These are phyloP conservation scores for Dicorynia guianensis DNA, from an alignment of 306 rosid genomes.

Conservation along the genomic window DNA sequence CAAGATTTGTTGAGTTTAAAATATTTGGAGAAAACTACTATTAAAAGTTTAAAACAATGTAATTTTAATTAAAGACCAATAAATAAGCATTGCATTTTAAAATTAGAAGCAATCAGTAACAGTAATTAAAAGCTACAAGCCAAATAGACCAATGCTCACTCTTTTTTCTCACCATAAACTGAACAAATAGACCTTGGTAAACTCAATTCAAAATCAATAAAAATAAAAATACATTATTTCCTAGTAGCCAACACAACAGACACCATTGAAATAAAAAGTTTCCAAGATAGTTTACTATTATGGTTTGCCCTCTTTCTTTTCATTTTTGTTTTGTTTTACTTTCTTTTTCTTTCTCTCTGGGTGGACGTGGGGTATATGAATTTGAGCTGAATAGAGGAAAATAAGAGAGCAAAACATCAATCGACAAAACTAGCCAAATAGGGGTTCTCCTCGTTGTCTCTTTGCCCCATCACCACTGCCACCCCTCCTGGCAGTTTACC, in stretches of 20 bases:
- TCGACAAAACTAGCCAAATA: too few species aligned
- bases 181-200: constrained; percentile 5
- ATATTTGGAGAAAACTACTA: too few species aligned
- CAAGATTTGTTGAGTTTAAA: background rate
- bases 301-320: constrained; percentile 27
- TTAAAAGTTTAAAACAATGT: too few species aligned
- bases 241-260: background rate
- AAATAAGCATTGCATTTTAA: constrained; percentile 8
- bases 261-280: background rate
- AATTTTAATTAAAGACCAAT: constrained; percentile 1
- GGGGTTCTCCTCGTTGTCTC: too few species aligned
- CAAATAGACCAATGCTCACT: background rate
- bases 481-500: background rate
- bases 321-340: too few species aligned
- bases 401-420: too few species aligned
- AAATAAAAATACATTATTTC: background rate
- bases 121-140: background rate
- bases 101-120: background rate
- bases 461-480: background rate
- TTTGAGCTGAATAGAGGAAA: too few species aligned
- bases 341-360: background rate
- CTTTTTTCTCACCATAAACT: constrained; percentile 10
- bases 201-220: constrained; percentile 22
- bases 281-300: constrained; percentile 14
- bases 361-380: background rate